Base-by-base conservation (phyloP, 2,329 filamentous ascomycete genomes). In the Talaromyces piceae region DNA sequence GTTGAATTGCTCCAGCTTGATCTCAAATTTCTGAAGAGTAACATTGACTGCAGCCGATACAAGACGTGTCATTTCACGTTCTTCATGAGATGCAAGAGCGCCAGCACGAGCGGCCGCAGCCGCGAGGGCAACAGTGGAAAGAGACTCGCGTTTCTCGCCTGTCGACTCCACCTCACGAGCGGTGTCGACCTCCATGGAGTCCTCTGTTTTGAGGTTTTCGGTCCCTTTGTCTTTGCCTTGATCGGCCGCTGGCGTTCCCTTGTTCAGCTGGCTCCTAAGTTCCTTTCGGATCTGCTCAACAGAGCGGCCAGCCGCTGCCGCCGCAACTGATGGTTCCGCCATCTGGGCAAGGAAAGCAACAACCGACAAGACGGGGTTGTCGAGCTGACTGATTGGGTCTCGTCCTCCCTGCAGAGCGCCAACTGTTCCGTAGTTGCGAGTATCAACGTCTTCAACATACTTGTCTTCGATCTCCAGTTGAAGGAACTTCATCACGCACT, bases 401-500 rank as follows among this genome's bases (percentile, higher is more conserved):
- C 89, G 84, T 7, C 91, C 91, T 54, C n/a, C n/a, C n/a, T 86
- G 81, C 47, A 88, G 80, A 51, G 82, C 79, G 28, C 86, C 85
- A 30, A 93, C 75, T 51, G 81, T 76, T 50, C 87, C 74, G 6
- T 82, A 80, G 73, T 79, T 9, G 76, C 77, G 45, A 41, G 73
- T 69, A 6, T 79, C 76, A 61, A 91, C 84, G 6, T 88, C 83
- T 61, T 97, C 91, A 8, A 96, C 76, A 64, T 96, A 98, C 67
- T 95, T 94, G 73, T 96, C 91, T 68, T 97, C 93, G 56, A 98
- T 98, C 59, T 96, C 91, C 30, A 98, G 77, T 65, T 96, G 90
- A 57, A 98, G 71, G 74, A 98, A 98, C 67, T 96, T 93, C 61
- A 97, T 79, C 13, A 97, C 91, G 67, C 93, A 98, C 72, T 98